Evolutionary conservation across 345 rosid species (phyloP).

Genomic region (Melastoma malabathricum): DNA sequence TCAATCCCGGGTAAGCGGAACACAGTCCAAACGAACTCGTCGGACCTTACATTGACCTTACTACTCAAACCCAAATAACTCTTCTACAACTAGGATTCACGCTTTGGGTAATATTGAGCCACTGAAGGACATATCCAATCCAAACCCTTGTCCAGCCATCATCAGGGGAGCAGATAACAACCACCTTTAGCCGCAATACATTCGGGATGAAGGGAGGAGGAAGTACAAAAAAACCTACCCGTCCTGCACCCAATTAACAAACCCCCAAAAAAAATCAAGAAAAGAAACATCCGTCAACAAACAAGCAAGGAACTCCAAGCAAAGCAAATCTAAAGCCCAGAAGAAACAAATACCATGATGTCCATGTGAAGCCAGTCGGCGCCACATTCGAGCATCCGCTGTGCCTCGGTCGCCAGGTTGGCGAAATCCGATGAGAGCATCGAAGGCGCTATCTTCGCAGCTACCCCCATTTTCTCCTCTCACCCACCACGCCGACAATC

Average conservation of each 20-base stretch:
- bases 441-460: conserved; percentile 80
- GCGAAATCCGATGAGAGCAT: conserved; percentile 92
- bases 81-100: no score
- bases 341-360: conserved; percentile 51
- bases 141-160: no score
- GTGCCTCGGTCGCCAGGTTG: conserved; percentile 74
- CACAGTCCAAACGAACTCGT: no score
- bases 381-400: conserved; percentile 66
- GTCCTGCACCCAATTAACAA: conserved; percentile 37
- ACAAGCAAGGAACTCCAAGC: not conserved
- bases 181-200: not conserved
- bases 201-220: conserved; percentile 5
- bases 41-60: no score
- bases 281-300: no score
- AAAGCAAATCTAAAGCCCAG: not conserved
- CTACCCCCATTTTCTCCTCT: conserved; percentile 33
- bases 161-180: not conserved
- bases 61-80: no score
- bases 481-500: not conserved
- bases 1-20: no score
- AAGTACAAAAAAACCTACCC: conserved; percentile 35
- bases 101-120: no score
- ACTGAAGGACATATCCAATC: no score
- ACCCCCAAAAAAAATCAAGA: no score
- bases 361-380: conserved; percentile 99